These are phyloP conservation scores for Fusarium foetens DNA, from an alignment of 2,329 filamentous ascomycete species.

Conservation along the genomic window DNA sequence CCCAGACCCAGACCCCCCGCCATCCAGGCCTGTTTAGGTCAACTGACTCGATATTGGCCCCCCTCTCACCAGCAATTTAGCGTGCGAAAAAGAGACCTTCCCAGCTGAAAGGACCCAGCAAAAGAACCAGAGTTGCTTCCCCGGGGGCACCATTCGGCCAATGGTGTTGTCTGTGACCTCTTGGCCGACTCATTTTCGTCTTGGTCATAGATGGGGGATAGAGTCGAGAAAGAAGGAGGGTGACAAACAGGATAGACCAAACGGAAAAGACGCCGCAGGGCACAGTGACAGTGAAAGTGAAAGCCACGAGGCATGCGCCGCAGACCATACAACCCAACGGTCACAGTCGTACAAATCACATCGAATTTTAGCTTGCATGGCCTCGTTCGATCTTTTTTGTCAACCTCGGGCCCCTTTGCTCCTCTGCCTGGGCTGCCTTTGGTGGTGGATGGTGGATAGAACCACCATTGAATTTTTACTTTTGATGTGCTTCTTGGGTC, in stretches of 20 bases:
- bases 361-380: constrained; percentile 14
- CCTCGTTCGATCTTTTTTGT: constrained; percentile 31
- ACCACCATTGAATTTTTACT: constrained; percentile 8
- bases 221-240: constrained; percentile 21
- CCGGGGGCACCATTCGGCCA: constrained; percentile 27
- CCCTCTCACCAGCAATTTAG: constrained; percentile 30
- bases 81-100: constrained; percentile 19
- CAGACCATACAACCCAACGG: background rate
- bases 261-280: constrained; percentile 33
- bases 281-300: background rate
- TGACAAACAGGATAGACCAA: constrained; percentile 21
- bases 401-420: background rate
- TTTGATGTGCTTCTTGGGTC: constrained; percentile 30
- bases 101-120: constrained; percentile 38
- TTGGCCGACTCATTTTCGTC: constrained; percentile 16
- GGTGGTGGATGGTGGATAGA: background rate
- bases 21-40: constrained; percentile 31
- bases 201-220: background rate
- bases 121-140: constrained; percentile 24
- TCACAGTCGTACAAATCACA: constrained; percentile 8
- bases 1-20: constrained; percentile 19
- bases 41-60: constrained; percentile 40
- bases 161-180: constrained; percentile 16
- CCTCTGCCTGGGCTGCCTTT: background rate
- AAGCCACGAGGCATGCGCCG: constrained; percentile 16